Conservation (phyloP, 345 rosid species). For the Brassica cretica region DNA sequence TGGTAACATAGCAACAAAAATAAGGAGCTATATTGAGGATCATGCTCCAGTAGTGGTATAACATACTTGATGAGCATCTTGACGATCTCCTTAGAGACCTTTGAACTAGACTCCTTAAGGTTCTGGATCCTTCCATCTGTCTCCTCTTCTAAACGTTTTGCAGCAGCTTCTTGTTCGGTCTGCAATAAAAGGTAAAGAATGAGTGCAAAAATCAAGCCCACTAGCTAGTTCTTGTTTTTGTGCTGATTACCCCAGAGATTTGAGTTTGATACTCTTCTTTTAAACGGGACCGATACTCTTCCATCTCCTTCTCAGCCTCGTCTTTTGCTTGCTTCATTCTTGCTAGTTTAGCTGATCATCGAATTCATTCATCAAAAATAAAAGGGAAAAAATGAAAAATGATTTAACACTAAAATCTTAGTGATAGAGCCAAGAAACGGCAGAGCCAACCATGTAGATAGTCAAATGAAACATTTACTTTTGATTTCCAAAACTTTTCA, state of each 20-base stretch:
- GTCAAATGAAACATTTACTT: too few relatives aligned
- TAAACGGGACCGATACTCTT: conserved; percentile 28
- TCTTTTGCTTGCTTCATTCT: conserved; percentile 47
- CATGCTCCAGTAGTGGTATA: conserved; percentile 36
- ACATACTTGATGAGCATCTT: conserved; percentile 42
- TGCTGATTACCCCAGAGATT: conserved; percentile 38
- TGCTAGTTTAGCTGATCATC: conserved; percentile 37
- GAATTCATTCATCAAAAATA: background rate
- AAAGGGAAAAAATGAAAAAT: too few relatives aligned
- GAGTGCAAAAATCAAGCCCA: background rate
- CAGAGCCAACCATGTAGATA: too few relatives aligned
- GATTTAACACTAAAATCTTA: too few relatives aligned
- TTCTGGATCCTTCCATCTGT: conserved; percentile 31
- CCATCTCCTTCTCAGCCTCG: conserved; percentile 45
- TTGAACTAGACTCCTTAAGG: conserved; percentile 31
- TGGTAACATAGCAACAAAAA: background rate
- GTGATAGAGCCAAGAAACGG: too few relatives aligned
- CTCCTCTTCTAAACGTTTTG: conserved; percentile 38
- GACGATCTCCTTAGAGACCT: conserved; percentile 40
- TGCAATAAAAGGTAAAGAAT: conserved; percentile 17
- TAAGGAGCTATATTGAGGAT: conserved; percentile 9
- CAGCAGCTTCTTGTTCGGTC: conserved; percentile 37
- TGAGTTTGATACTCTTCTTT: conserved; percentile 39
- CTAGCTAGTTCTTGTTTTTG: background rate
- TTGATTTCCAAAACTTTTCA: too few relatives aligned